phyloP scores from a whole-genome alignment of 345 rosid species.

The Arabis alpina region DNA sequence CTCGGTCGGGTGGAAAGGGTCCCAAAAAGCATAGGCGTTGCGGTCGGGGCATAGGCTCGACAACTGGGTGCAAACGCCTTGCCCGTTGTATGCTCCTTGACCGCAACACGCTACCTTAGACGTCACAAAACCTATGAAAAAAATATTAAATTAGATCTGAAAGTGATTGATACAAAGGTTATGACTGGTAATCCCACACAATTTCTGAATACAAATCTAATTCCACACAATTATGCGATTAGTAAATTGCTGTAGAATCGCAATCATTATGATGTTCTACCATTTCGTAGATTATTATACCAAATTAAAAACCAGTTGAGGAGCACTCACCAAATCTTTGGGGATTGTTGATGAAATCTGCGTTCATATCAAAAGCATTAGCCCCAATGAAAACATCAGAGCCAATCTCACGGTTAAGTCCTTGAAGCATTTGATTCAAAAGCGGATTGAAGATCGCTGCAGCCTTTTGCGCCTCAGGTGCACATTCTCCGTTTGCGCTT shows the following conservation, averaged over 20 bases:
- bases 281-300: background rate
- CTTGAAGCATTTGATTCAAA: slow-evolving; percentile 54
- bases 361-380: slow-evolving; percentile 53
- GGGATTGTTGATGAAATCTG: slow-evolving; percentile 66
- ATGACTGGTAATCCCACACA: background rate
- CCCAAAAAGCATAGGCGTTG: slow-evolving; percentile 66
- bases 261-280: too few species aligned
- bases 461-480: slow-evolving; percentile 67
- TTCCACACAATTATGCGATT: background rate
- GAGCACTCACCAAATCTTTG: slow-evolving; percentile 56
- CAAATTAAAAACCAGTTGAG: background rate
- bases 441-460: slow-evolving; percentile 69
- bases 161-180: too few species aligned
- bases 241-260: background rate
- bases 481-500: slow-evolving; percentile 70
- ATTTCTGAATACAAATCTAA: background rate
- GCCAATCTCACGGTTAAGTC: slow-evolving; percentile 61
- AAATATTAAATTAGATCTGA: background rate
- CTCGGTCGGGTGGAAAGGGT: slow-evolving; percentile 79
- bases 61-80: slow-evolving; percentile 60
- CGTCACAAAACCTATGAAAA: slow-evolving; percentile 57
- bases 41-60: slow-evolving; percentile 70
- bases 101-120: slow-evolving; percentile 70
- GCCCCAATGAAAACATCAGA: slow-evolving; percentile 59
- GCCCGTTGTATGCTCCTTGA: slow-evolving; percentile 74